A percentile compares a stretch with the other conserved stretches of the same genome.
These are phyloP conservation scores for Orbilia javanica DNA, from an alignment of 2,329 filamentous ascomycete species.

Conservation along the genomic window DNA sequence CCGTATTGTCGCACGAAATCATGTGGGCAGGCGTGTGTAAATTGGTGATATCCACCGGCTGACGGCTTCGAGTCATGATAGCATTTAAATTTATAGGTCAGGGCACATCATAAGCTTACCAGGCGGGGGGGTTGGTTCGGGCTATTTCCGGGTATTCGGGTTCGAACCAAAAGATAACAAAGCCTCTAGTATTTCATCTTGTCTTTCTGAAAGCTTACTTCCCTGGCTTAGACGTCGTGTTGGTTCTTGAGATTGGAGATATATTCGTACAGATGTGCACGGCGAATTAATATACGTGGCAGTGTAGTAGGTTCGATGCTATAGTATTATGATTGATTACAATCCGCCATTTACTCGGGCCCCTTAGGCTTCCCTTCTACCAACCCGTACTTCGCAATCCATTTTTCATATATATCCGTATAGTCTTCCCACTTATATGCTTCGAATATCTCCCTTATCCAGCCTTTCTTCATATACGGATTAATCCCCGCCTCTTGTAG, in stretches of 20 bases:
- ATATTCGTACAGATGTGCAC: too few species aligned
- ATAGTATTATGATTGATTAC: too few species aligned
- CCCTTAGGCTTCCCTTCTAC: conserved; percentile 14
- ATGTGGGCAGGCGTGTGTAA: conserved; percentile 26
- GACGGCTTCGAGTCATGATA: neutral
- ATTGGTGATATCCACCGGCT: neutral
- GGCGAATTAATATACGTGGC: too few species aligned
- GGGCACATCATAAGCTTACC: neutral
- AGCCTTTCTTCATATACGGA: conserved; percentile 51
- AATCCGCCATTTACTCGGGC: neutral
- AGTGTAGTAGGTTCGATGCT: too few species aligned
- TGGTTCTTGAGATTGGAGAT: too few species aligned
- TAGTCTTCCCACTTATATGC: conserved; percentile 48
- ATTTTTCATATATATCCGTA: conserved; percentile 29
- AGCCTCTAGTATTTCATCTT: too few species aligned
- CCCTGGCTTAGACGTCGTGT: too few species aligned
- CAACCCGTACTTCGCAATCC: conserved; percentile 48
- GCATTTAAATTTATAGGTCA: neutral
- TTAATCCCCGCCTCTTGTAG: conserved; percentile 42
- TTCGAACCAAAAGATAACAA: too few species aligned
- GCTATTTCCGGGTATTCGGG: too few species aligned
- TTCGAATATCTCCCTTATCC: conserved; percentile 50
- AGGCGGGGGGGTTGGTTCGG: too few species aligned
- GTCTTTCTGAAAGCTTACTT: too few species aligned
- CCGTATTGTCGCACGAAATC: conserved; percentile 27